Base-by-base conservation (phyloP, 2,329 filamentous ascomycete species). In the Phialocephala sp. region DNA sequence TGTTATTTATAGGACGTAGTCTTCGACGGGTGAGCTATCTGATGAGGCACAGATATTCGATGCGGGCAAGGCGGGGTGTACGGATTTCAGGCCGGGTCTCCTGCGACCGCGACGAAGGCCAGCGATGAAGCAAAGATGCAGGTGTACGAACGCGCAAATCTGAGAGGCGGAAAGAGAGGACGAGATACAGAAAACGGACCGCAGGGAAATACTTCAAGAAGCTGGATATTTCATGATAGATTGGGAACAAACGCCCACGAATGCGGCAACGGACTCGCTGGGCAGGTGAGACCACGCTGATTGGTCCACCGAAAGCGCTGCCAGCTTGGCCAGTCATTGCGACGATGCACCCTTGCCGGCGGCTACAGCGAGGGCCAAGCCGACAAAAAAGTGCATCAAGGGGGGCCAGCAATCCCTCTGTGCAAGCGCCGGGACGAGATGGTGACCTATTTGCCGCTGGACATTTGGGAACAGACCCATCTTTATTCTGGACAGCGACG, bases 1-100 rank as follows among this genome's bases (percentile, higher is more conserved):
- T 71, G 68, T 73, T 76, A 73, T 74, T 70, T 71, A 70, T 75
- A 71, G 68, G 72, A 67, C 66, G 45, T 65, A 63, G 64, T 64
- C 64, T 61, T 67, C 56, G 58, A 72, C 71, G 70, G 72, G 67
- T 71, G 68, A 68, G 70, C 67, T 72, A 63, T 71, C 54, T 64
- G 43, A 59, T 62, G 69, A 73, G 71, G 72, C 69, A 72, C 71
- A 71, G 69, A 69, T 68, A 66, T 67, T 70, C 66, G 64, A 55
- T 69, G 68, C 65, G 39, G 66, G 61, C 56, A 69, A 65, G 65
- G 68, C 65, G 70, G 69, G 69, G 68, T 66, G 66, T 61, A 64
- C 67, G 54, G 61, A 50, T 50, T 35, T 54, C 56, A 65, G 55
- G 35, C 56, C 54, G 61, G 65, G 61, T 60, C 59, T 59, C 69